A percentile compares a stretch with the other conserved stretches of the same genome.
Evolutionary conservation across 148 eudicot species (phyloP).

Genomic region (Rheum nobile): DNA sequence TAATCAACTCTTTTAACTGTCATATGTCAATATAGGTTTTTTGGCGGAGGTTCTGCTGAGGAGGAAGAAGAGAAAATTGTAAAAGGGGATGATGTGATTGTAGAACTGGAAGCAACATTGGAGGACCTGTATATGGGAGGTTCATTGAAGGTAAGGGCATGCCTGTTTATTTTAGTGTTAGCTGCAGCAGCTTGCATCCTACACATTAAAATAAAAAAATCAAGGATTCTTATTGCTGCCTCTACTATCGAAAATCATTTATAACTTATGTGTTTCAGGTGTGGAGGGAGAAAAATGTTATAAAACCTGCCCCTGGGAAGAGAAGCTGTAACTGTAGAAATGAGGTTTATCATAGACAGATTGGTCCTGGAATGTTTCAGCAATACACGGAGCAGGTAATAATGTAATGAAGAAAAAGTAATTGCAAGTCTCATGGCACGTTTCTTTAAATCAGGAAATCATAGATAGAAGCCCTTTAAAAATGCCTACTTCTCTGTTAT

Average conservation of each 20-base stretch:
- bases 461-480: neutral
- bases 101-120: conserved; percentile 87
- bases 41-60: conserved; percentile 67
- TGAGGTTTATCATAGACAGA: conserved; percentile 93
- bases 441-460: neutral
- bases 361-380: conserved; percentile 99
- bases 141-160: conserved; percentile 56
- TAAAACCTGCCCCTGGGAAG: conserved; percentile 83
- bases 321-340: conserved; percentile 92
- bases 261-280: conserved; percentile 28
- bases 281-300: conserved; percentile 82
- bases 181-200: too few relatives aligned
- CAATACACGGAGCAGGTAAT: conserved; percentile 95
- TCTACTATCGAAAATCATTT: neutral
- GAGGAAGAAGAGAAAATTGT: conserved; percentile 79
- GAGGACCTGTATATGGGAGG: conserved; percentile 98
- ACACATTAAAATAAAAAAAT: neutral
- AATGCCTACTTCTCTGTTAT: neutral
- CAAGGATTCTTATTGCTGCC: neutral
- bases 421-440: neutral
- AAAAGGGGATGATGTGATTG: conserved; percentile 96
- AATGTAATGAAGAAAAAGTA: neutral
- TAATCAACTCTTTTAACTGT: neutral
- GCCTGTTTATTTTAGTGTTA: neutral
- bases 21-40: conserved; percentile 31